These are phyloP conservation scores for Acacia pycnantha DNA, from an alignment of 331 rosid species.

Conservation along the genomic window DNA sequence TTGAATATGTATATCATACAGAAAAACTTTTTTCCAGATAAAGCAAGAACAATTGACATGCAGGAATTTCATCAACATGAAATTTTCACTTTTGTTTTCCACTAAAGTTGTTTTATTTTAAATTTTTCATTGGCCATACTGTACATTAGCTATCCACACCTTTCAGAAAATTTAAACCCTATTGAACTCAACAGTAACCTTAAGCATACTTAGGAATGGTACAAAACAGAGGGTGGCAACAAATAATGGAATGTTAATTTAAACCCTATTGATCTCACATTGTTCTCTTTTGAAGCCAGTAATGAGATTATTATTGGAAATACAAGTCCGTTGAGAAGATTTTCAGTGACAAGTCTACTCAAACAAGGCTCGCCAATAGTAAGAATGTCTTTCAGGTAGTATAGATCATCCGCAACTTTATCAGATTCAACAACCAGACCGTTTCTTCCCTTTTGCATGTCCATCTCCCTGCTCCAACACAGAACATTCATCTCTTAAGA, in stretches of 20 bases:
- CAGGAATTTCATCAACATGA: slow-evolving; percentile 15
- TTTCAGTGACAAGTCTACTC: slow-evolving; percentile 52
- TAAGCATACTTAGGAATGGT: background rate
- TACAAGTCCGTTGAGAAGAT: slow-evolving; percentile 65
- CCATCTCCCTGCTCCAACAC: slow-evolving; percentile 53
- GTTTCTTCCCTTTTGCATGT: slow-evolving; percentile 41
- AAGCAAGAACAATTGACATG: slow-evolving; percentile 11
- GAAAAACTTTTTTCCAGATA: slow-evolving; percentile 2
- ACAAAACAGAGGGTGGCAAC: slow-evolving; percentile 9
- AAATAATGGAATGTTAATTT: slow-evolving; percentile 21
- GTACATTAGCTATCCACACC: background rate
- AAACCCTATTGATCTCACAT: slow-evolving; percentile 44
- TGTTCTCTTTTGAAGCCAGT: slow-evolving; percentile 43
- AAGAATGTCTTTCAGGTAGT: slow-evolving; percentile 76
- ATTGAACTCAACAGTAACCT: background rate
- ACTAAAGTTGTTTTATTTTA: background rate
- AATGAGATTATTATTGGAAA: slow-evolving; percentile 59
- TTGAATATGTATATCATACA: slow-evolving; percentile 28
- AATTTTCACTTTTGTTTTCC: slow-evolving; percentile 18
- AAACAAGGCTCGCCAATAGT: slow-evolving; percentile 49
- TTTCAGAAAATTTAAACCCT: background rate
- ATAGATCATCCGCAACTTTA: slow-evolving; percentile 65
- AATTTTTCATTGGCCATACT: background rate
- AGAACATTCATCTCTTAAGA: slow-evolving; percentile 16
- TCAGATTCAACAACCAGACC: slow-evolving; percentile 63